A percentile compares a stretch with the other conserved stretches of the same genome.
These are phyloP conservation scores for Pyrenochaeta sp. DNA, from an alignment of 2,329 filamentous ascomycete species.

Conservation along the genomic window DNA sequence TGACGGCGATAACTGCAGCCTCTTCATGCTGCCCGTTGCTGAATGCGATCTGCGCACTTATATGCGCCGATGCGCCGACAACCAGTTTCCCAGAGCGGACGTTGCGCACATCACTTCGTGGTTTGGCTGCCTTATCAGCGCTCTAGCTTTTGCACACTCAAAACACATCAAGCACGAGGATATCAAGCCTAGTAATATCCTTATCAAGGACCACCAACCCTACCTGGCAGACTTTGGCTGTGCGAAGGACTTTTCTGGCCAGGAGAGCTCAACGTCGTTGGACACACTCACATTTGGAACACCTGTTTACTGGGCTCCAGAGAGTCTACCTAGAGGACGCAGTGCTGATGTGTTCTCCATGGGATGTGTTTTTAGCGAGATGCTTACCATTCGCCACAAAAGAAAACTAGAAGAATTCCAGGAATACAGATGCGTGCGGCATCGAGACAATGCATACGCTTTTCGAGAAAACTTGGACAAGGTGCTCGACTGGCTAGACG, in stretches of 20 bases:
- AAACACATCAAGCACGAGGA: constrained; percentile 30
- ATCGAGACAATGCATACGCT: too few relatives aligned
- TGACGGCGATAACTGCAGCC: too few relatives aligned
- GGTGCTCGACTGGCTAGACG: too few relatives aligned
- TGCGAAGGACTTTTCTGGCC: neutral
- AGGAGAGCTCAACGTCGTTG: neutral
- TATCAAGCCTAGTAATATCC: constrained; percentile 39
- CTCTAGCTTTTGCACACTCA: constrained; percentile 2
- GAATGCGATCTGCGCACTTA: too few relatives aligned
- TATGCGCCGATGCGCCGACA: too few relatives aligned
- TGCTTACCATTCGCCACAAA: too few relatives aligned
- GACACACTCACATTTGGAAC: neutral
- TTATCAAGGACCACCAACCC: constrained; percentile 18
- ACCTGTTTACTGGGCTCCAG: neutral
- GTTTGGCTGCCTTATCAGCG: neutral
- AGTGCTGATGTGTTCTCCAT: neutral
- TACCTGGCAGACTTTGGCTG: constrained; percentile 30
- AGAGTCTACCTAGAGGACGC: neutral
- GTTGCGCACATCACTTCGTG: too few relatives aligned
- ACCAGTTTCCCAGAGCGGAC: too few relatives aligned
- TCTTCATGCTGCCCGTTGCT: too few relatives aligned
- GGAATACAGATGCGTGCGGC: too few relatives aligned
- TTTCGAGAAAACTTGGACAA: too few relatives aligned
- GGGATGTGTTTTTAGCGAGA: constrained; percentile 1
- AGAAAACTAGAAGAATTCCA: too few relatives aligned